Evolutionary conservation across 176 grass and related monocot genomes (phyloP), one percentile per base, ranked within the genome.

Genomic region (Stipa capillata): DNA sequence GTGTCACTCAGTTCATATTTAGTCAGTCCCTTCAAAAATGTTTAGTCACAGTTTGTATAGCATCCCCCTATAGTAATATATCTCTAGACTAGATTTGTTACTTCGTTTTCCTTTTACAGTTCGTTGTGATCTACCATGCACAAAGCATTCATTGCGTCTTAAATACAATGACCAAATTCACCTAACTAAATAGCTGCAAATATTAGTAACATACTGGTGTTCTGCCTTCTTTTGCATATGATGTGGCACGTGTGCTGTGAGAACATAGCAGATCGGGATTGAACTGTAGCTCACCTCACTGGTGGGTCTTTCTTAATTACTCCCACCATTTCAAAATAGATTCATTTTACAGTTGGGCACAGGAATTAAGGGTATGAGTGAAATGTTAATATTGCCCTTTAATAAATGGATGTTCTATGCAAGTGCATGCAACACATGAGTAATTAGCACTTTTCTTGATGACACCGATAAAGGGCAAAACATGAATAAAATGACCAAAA

Each of bases 161-260:
- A 69, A 89, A 85, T 64, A 7, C 53, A 43, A 32, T 62, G 56
- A 72, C 56, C 82, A 49, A 64, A 64, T 77, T 62, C 29, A 85
- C 72, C 72, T 59, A 56, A 78, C 72, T 36, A 72, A 65, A 37
- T 72, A 33, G 61, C 69, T 44, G 61, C 27, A 69, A 65, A 52
- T 83, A 84, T 80, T 53, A 40, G 17, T 50, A 58, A 34, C 41
- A 33, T 15, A 53, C 20, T 35, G 34, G 53, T 51, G 35, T 54
- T 55, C 53, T 80, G 51, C 20, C 41, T 59, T 74, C 59, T 70
- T 82, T 37, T 81, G 70, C 47, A 65, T 77, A 70, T 31, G 72
- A 51, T 63, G 64, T 65, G 72, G 57, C 77, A 77, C 87, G 77
- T 85, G 77, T 48, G 28, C 5, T 82, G 54, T 85, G 77, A 72